These are phyloP conservation scores for Tetrahymena elliotti DNA, from an alignment of 73 alveolate genomes.

Conservation along the genomic window DNA sequence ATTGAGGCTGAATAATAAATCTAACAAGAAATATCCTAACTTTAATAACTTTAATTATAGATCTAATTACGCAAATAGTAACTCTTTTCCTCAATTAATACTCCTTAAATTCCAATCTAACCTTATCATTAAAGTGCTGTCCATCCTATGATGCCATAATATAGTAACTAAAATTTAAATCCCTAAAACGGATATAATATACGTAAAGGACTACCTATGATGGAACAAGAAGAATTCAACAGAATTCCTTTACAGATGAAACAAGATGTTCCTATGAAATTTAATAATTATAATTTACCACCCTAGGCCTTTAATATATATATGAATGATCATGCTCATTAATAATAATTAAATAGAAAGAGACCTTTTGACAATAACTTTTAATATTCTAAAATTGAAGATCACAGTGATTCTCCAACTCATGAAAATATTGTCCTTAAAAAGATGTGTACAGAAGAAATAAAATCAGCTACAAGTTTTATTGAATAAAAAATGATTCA, in stretches of 20 bases:
- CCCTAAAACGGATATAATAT: neutral
- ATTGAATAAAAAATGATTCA: neutral
- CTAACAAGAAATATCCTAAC: neutral
- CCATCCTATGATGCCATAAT: neutral
- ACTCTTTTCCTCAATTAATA: neutral
- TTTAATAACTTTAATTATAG: neutral
- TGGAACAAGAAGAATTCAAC: neutral
- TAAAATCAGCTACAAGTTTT: neutral
- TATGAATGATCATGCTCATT: neutral
- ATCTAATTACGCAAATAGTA: neutral
- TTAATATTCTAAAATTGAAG: neutral
- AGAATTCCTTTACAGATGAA: neutral
- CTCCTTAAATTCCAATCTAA: neutral
- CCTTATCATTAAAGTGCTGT: neutral
- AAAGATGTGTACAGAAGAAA: neutral
- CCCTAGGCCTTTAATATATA: neutral
- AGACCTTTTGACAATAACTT: neutral
- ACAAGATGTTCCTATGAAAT: neutral
- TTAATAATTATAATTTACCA: no score
- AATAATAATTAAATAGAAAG: neutral
- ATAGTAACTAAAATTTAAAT: neutral
- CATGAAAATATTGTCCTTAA: neutral
- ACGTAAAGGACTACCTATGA: neutral
- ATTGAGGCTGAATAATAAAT: neutral
- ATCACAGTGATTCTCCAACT: neutral